A percentile compares a stretch with the other conserved stretches of the same genome.
These are phyloP conservation scores for Candida peoriensis DNA, from an alignment of 805 yeast genomes.

Conservation along the genomic window DNA sequence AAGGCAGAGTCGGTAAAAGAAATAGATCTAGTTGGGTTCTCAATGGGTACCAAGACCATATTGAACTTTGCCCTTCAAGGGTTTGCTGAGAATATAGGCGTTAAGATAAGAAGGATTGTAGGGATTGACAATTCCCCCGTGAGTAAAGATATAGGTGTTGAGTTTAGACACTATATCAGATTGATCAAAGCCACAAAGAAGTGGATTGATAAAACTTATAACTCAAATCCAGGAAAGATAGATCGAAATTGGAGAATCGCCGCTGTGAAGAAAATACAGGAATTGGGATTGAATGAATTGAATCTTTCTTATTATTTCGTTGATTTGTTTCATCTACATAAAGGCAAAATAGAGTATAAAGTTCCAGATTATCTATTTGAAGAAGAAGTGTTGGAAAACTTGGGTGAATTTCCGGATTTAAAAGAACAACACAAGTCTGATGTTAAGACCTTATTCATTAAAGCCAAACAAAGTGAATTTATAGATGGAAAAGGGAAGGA, in stretches of 20 bases:
- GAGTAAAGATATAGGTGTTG: conserved; percentile 22
- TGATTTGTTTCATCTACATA: conserved; percentile 11
- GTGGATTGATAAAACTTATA: conserved; percentile 5
- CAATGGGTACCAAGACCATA: conserved; percentile 59
- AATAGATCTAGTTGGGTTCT: conserved; percentile 43
- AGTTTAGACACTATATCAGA: conserved; percentile 19
- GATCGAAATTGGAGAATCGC: conserved; percentile 2
- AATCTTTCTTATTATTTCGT: conserved; percentile 13
- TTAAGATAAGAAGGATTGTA: conserved; percentile 33
- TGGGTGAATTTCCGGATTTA: conserved; percentile 26
- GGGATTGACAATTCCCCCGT: conserved; percentile 45
- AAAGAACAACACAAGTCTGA: not conserved
- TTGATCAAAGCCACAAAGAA: conserved; percentile 6
- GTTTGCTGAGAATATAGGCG: conserved; percentile 20
- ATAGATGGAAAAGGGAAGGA: conserved; percentile 28
- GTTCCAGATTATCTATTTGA: conserved; percentile 22
- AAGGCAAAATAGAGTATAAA: conserved; percentile 17
- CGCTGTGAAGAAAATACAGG: conserved; percentile 1
- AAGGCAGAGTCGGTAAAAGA: too few relatives aligned
- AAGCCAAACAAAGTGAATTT: conserved; percentile 38
- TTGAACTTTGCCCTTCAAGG: conserved; percentile 37
- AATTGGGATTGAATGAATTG: conserved; percentile 2
- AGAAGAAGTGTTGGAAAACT: conserved; percentile 9
- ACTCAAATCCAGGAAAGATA: not conserved
- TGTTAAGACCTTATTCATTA: conserved; percentile 33